Conservation (phyloP, 202 grass and related monocot species). For the Zizania palustris region DNA sequence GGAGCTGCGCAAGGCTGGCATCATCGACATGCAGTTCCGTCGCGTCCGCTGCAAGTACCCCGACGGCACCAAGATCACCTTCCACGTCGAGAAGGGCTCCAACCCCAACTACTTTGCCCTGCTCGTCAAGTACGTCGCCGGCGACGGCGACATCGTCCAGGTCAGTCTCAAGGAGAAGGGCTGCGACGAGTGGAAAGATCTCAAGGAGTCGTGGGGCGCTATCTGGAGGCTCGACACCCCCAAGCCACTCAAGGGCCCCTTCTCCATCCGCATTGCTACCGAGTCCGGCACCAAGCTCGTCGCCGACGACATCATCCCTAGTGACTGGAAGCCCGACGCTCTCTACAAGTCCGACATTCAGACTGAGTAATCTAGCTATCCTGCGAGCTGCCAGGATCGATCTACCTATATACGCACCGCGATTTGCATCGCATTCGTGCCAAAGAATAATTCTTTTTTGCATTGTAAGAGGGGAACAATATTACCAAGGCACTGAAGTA, state of each 20-base stretch:
- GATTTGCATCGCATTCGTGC: too few relatives aligned
- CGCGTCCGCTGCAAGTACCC: constrained; percentile 67
- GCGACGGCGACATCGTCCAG: constrained; percentile 52
- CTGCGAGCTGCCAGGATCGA: too few relatives aligned
- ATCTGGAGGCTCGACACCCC: constrained; percentile 42
- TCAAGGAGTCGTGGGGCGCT: background rate
- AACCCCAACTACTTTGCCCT: constrained; percentile 58
- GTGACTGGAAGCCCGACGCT: constrained; percentile 20
- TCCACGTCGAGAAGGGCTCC: constrained; percentile 68
- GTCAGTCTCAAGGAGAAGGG: constrained; percentile 45
- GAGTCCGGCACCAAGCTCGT: constrained; percentile 35
- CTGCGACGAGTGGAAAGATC: background rate
- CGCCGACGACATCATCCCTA: background rate
- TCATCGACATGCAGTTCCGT: constrained; percentile 52
- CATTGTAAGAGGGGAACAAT: too few relatives aligned
- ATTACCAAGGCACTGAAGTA: too few relatives aligned
- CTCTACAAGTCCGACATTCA: constrained; percentile 44
- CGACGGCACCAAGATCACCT: constrained; percentile 50
- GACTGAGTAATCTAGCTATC: background rate
- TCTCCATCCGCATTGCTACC: constrained; percentile 44
- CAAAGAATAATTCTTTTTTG: too few relatives aligned
- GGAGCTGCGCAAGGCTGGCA: constrained; percentile 60
- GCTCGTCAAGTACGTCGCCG: constrained; percentile 54
- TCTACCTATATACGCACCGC: too few relatives aligned
- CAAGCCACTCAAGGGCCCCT: constrained; percentile 36